A percentile compares a stretch with the other conserved stretches of the same genome.
phyloP scores from a whole-genome alignment of 1,139 yeast species.

The Scheffersomyces insectosa region DNA sequence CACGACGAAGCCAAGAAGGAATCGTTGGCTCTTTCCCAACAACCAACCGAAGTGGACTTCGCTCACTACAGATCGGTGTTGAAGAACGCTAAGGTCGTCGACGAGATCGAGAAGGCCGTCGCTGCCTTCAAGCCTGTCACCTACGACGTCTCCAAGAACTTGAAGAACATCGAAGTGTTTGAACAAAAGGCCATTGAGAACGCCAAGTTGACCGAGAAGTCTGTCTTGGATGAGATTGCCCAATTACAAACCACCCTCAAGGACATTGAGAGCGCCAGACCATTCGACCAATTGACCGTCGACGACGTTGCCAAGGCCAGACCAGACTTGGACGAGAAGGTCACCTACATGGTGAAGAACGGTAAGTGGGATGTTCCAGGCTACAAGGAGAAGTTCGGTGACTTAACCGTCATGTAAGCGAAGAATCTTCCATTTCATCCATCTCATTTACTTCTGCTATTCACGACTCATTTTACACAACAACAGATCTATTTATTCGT shows the following conservation, averaged over 20 bases:
- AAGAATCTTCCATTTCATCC: background rate
- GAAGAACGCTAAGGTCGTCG: conserved; percentile 79
- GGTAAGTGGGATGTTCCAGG: conserved; percentile 99
- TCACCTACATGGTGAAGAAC: conserved; percentile 89
- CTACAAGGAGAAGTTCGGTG: conserved; percentile 96
- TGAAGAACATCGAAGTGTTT: conserved; percentile 89
- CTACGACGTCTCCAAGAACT: conserved; percentile 83
- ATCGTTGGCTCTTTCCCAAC: conserved; percentile 66
- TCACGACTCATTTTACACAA: background rate
- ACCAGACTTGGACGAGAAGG: conserved; percentile 97
- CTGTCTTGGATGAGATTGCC: conserved; percentile 82
- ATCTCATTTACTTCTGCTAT: background rate
- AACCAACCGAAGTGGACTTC: conserved; percentile 80
- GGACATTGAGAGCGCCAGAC: conserved; percentile 96
- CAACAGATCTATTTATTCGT: background rate
- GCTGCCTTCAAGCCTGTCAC: conserved; percentile 77
- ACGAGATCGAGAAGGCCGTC: conserved; percentile 79
- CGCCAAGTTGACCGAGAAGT: conserved; percentile 89
- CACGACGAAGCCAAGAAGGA: conserved; percentile 95
- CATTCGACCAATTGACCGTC: conserved; percentile 94
- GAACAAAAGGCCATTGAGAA: conserved; percentile 95
- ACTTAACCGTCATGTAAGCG: conserved; percentile 84
- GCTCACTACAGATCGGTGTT: conserved; percentile 74
- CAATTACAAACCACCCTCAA: conserved; percentile 85
- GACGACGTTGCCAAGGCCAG: conserved; percentile 93